Percentiles rank a stretch among this genome's conserved stretches.
Conservation (phyloP, 2,329 filamentous ascomycete genomes). For the Alternaria consortialis region DNA sequence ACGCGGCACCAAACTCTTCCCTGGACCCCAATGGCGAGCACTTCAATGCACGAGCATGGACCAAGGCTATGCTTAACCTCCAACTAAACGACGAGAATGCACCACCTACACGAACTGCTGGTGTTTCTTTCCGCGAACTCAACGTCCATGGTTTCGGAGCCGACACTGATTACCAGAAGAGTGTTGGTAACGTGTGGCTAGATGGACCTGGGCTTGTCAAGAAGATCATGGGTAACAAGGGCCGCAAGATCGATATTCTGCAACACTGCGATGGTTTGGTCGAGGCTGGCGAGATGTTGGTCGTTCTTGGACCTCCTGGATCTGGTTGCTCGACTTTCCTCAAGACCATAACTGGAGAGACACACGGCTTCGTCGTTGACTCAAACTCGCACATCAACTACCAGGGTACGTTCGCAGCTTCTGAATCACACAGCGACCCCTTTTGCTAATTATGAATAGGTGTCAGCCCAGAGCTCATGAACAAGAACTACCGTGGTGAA, state of each 20-base stretch:
- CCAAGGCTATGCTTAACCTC: conserved; percentile 60
- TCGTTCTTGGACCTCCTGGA: conserved; percentile 75
- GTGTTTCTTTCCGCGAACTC: conserved; percentile 57
- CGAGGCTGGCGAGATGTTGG: conserved; percentile 76
- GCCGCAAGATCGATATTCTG: conserved; percentile 68
- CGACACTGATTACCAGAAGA: conserved; percentile 62
- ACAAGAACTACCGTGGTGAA: conserved; percentile 79
- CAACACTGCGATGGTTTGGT: conserved; percentile 74
- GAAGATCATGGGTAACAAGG: conserved; percentile 45
- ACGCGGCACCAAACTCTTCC: conserved; percentile 52
- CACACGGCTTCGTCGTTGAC: conserved; percentile 79
- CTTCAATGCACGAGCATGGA: conserved; percentile 60
- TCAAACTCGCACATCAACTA: conserved; percentile 80
- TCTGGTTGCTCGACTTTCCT: conserved; percentile 82
- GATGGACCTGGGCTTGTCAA: conserved; percentile 52
- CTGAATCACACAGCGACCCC: not conserved
- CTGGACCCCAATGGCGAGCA: conserved; percentile 58
- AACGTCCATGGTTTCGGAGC: conserved; percentile 61
- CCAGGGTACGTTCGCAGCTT: conserved; percentile 56
- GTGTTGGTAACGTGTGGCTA: conserved; percentile 58
- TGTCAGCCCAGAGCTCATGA: conserved; percentile 76
- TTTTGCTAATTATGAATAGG: conserved; percentile 52
- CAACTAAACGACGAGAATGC: conserved; percentile 54
- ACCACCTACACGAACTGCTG: conserved; percentile 55
- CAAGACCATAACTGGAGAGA: conserved; percentile 85